Evolutionary conservation across 2,329 filamentous ascomycete genomes (phyloP), one percentile per base, ranked within the genome.

Genomic region (Scedosporium boydii): DNA sequence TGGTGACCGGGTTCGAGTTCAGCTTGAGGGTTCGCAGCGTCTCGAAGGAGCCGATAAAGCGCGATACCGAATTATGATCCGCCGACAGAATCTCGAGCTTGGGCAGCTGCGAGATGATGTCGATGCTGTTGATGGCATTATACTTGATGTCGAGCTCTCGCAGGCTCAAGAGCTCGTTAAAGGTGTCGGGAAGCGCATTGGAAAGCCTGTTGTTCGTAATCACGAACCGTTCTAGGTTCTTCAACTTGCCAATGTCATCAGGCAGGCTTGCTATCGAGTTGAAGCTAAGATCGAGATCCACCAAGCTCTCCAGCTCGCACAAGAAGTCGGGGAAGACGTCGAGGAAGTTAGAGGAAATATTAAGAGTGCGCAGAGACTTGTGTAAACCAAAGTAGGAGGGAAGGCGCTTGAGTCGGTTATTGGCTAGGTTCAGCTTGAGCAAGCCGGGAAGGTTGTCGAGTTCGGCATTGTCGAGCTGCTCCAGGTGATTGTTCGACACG

Each of bases 261-360:
- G 93, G 92, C 6, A 99, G 77, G 61, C 79, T 83, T 10, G 84
- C 84, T 65, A 99, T 96, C 48, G 87, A 85, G 72, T 99, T 99
- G 82, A 99, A 99, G 72, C 93, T 98, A 71, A 99, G 86, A 70
- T 99, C 95, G 48, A 99, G 83, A 71, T 99, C 93, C 12, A 96
- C 90, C 56, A 99, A 77, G 53, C 88, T 92, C 66, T 86, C 86
- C 21, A 99, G 78, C 26, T 91, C 83, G 73, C 91, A 93, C 23
- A 99, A 79, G 68, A 96, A 96, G 23, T 87, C 80, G 0, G 95
- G 95, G 66, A 99, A 96, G 48, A 84, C 84, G 63, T 88, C 87
- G 62, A 99, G 82, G 64, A 90, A 93, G 73, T 99, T 99, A 1
- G 95, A 99, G 1, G 93, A 96, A 58, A 99, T 81, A 70, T 96